Conservation (phyloP, 495 filamentous ascomycete species). For the Achaetomiella virescens region DNA sequence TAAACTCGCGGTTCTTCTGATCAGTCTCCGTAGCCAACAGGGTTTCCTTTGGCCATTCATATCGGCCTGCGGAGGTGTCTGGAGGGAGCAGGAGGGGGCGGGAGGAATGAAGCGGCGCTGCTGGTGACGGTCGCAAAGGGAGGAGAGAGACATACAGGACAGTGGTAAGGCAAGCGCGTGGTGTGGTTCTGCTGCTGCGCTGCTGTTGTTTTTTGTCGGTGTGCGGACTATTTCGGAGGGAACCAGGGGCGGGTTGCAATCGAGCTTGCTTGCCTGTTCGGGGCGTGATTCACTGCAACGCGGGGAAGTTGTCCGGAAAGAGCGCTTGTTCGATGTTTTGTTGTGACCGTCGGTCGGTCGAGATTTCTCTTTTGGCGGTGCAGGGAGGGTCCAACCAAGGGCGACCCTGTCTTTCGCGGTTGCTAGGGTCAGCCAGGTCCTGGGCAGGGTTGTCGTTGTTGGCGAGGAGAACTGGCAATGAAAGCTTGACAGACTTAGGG, state of each 20-base stretch:
- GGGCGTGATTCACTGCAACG: background rate
- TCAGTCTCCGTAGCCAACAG: conserved; percentile 23
- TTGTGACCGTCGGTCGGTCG: background rate
- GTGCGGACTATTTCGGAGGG: background rate
- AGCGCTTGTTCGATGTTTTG: no score
- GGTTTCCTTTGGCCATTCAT: conserved; percentile 15
- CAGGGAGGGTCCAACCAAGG: background rate
- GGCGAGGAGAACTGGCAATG: no score
- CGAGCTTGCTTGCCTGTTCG: background rate
- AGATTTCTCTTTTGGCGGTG: background rate
- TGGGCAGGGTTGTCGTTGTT: no score
- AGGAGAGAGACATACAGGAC: background rate
- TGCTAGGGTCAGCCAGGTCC: background rate
- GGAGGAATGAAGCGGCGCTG: background rate
- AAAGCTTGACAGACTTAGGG: no score
- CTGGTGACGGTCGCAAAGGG: background rate
- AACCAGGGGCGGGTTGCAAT: background rate
- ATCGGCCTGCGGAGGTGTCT: background rate
- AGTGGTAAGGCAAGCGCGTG: conserved; percentile 4
- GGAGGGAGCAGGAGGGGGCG: background rate
- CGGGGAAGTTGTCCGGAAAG: no score
- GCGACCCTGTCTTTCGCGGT: background rate
- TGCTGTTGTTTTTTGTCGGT: background rate
- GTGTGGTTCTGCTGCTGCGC: background rate
- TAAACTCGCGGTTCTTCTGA: conserved; percentile 16